These are phyloP conservation scores for Debaryomyces hansenii DNA, from an alignment of 805 yeast species.

Conservation along the genomic window DNA sequence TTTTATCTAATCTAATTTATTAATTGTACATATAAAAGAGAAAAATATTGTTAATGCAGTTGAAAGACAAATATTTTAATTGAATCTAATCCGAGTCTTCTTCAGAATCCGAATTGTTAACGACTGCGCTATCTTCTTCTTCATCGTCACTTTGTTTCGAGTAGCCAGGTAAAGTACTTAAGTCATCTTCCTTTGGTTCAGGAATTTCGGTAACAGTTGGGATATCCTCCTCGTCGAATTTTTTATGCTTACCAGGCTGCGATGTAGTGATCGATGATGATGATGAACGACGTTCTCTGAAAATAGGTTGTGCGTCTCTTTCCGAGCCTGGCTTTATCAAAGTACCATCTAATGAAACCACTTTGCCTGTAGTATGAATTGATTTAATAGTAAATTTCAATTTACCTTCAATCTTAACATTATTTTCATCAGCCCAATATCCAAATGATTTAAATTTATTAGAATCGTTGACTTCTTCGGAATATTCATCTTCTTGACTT, in stretches of 20 bases:
- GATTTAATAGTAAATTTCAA: conserved; percentile 71
- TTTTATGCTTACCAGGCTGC: conserved; percentile 36
- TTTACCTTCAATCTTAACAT: conserved; percentile 78
- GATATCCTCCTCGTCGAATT: conserved; percentile 39
- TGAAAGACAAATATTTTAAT: neutral
- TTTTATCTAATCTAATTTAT: neutral
- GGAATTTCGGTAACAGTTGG: conserved; percentile 14
- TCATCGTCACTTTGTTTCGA: conserved; percentile 15
- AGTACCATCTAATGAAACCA: conserved; percentile 88
- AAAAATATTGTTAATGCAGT: neutral
- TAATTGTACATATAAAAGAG: neutral
- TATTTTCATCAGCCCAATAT: conserved; percentile 81
- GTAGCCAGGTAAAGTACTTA: conserved; percentile 12
- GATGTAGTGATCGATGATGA: conserved; percentile 20
- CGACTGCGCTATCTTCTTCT: conserved; percentile 22
- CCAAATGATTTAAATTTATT: conserved; percentile 63
- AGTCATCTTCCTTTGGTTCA: conserved; percentile 17
- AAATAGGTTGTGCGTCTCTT: conserved; percentile 55
- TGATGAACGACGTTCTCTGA: conserved; percentile 33
- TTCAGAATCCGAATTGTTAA: conserved; percentile 24
- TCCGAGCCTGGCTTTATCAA: conserved; percentile 60
- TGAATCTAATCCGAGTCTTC: conserved; percentile 13
- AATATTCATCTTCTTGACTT: conserved; percentile 63
- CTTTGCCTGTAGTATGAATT: conserved; percentile 74
- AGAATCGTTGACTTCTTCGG: conserved; percentile 18